Evolutionary conservation across 2,329 filamentous ascomycete species (phyloP), one percentile per base, ranked within the genome.

Genomic region (Xylaria sp.): DNA sequence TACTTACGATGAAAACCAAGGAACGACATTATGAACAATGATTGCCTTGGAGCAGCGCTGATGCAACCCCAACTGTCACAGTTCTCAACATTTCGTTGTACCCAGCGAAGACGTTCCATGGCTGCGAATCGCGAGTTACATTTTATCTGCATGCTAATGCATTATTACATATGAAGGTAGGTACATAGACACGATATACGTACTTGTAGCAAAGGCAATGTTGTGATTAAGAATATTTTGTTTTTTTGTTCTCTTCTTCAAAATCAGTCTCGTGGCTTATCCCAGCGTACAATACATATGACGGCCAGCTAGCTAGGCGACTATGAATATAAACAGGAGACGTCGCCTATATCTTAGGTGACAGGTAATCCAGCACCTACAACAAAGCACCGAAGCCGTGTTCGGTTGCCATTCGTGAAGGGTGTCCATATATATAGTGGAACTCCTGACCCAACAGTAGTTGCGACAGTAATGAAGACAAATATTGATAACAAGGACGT

Each of bases 401-500:
- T 35, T 50, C 57, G 59, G 49, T 57, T 58, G 51, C 35, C 47
- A 42, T 53, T 55, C 62, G 48, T 60, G 44, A 60, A 59, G 52
- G 55, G 54, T 58, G 60, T 57, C 58, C 53, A 55, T 47, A 30
- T 47, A 30, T 51, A 37, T 13, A 37, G 54, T 48, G 46, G 6
- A 59, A 58, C 59, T 51, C 53, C 58, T 53, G 48, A 57, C 55
- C 53, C 54, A 51, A 34, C 49, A 34, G 34, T 39, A 30, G 19
- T 44, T 57, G 39, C 49, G 58, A 60, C 57, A 51, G 35, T 50
- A 57, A 39, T 42, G 56, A 63, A 62, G 59, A 63, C 55, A 58
- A 63, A 52, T 57, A 63, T 58, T 63, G 61, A 60, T 59, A 65
- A 65, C 23, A 59, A 61, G 35, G 50, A 61, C 59, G 23, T 30